These are phyloP conservation scores for Macrocystidia cucumis DNA, from an alignment of 1,284 basidiomycete genomes.

Conservation along the genomic window DNA sequence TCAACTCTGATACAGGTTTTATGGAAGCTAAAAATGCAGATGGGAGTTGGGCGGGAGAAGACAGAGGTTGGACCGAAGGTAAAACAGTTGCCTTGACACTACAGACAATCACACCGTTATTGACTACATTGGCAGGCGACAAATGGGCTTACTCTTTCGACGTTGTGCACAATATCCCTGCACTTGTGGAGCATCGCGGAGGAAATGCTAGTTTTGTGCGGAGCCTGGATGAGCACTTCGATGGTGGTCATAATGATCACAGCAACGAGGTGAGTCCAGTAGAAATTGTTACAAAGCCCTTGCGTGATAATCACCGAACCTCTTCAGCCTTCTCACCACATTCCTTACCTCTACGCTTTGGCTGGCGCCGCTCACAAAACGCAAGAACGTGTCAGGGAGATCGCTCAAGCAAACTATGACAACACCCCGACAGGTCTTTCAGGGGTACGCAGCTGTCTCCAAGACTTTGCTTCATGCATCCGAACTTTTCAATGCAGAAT, in stretches of 20 bases:
- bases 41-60: constrained; percentile 67
- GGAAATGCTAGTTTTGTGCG: constrained; percentile 57
- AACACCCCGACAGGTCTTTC: constrained; percentile 59
- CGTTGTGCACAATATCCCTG: constrained; percentile 65
- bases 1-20: constrained; percentile 66
- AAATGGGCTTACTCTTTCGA: constrained; percentile 81
- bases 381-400: constrained; percentile 62
- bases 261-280: constrained; percentile 59
- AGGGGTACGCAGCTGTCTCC: constrained; percentile 36
- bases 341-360: constrained; percentile 75
- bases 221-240: constrained; percentile 73
- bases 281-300: not conserved
- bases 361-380: constrained; percentile 64
- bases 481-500: constrained; percentile 38
- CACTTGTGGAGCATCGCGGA: constrained; percentile 56
- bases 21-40: constrained; percentile 72
- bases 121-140: constrained; percentile 36
- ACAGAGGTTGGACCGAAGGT: constrained; percentile 73
- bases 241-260: constrained; percentile 77
- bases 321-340: constrained; percentile 68
- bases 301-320: not conserved
- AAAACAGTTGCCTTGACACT: not conserved
- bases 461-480: not conserved
- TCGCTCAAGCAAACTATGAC: constrained; percentile 60
- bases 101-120: constrained; percentile 14